Conservation (phyloP, 768 basidiomycete genomes). For the Tylopilus plumbeoviolaceoides region DNA sequence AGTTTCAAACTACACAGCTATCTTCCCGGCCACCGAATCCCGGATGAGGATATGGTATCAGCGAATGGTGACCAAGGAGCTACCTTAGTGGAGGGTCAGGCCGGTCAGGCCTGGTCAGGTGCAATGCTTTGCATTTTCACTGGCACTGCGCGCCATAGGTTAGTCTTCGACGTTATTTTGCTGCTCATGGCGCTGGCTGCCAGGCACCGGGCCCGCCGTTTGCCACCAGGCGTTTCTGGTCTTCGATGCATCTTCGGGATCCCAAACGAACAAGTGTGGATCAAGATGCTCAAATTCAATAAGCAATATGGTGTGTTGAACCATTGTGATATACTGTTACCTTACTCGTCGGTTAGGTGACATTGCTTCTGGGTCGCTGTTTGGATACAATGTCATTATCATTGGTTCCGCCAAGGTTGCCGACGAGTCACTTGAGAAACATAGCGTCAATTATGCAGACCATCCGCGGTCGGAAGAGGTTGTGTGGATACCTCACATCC, state of each 20-base stretch:
- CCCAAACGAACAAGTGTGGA: constrained; percentile 10
- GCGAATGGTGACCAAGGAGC: too few species aligned
- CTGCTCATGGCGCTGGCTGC: too few species aligned
- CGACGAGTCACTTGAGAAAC: constrained; percentile 44
- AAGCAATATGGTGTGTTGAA: constrained; percentile 11
- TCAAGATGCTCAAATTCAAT: constrained; percentile 11
- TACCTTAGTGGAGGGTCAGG: too few species aligned
- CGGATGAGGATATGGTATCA: too few species aligned
- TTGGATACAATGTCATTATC: constrained; percentile 36
- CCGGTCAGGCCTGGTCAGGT: too few species aligned
- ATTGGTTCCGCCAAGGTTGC: constrained; percentile 41
- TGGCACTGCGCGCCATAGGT: too few species aligned
- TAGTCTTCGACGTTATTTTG: too few species aligned
- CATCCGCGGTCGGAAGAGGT: constrained; percentile 11
- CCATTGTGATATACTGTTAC: background rate
- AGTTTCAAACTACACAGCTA: too few species aligned
- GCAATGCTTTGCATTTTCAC: too few species aligned
- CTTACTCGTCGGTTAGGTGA: constrained; percentile 8
- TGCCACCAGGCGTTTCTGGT: constrained; percentile 16
- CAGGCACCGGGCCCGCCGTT: background rate
- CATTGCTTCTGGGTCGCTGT: constrained; percentile 11
- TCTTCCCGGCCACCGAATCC: too few species aligned
- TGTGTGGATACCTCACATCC: constrained; percentile 7
- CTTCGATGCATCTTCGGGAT: constrained; percentile 8
- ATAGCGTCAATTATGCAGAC: constrained; percentile 39